Percentiles rank a stretch among this genome's conserved stretches.
Evolutionary conservation across 176 grass and related monocot species (phyloP).

Genomic region (Luzula sylvatica): DNA sequence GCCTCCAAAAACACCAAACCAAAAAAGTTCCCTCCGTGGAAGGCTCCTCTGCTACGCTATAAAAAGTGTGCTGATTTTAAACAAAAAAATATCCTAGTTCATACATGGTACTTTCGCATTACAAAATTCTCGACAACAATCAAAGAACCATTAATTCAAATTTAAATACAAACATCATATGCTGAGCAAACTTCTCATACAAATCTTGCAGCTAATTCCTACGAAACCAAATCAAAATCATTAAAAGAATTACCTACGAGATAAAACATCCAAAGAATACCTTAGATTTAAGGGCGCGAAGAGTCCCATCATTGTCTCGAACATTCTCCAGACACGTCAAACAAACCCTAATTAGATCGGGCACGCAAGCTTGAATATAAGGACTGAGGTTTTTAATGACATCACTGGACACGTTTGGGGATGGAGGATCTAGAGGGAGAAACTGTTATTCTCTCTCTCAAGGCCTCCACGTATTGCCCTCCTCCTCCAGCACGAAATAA

Average conservation of each 20-base stretch:
- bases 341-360: slow-evolving; percentile 72
- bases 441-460: slow-evolving; percentile 77
- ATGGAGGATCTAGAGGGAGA: slow-evolving; percentile 59
- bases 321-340: slow-evolving; percentile 79
- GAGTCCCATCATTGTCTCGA: slow-evolving; percentile 65
- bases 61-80: too few relatives aligned
- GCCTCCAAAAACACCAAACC: too few relatives aligned
- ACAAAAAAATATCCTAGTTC: too few relatives aligned
- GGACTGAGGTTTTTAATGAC: slow-evolving; percentile 62
- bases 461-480: slow-evolving; percentile 65
- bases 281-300: slow-evolving; percentile 69
- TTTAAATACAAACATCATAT: slow-evolving; percentile 37
- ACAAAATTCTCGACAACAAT: too few relatives aligned
- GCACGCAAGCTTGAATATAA: slow-evolving; percentile 81
- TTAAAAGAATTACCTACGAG: not conserved
- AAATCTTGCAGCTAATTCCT: slow-evolving; percentile 90
- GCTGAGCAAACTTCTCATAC: slow-evolving; percentile 81
- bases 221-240: slow-evolving; percentile 27
- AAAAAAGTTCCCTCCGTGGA: too few relatives aligned
- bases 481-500: slow-evolving; percentile 54
- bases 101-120: too few relatives aligned
- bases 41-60: too few relatives aligned
- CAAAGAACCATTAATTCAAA: too few relatives aligned
- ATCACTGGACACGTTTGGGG: slow-evolving; percentile 56
- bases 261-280: too few relatives aligned